These are phyloP conservation scores for Alternaria viburni DNA, from an alignment of 2,329 filamentous ascomycete genomes.

Conservation along the genomic window DNA sequence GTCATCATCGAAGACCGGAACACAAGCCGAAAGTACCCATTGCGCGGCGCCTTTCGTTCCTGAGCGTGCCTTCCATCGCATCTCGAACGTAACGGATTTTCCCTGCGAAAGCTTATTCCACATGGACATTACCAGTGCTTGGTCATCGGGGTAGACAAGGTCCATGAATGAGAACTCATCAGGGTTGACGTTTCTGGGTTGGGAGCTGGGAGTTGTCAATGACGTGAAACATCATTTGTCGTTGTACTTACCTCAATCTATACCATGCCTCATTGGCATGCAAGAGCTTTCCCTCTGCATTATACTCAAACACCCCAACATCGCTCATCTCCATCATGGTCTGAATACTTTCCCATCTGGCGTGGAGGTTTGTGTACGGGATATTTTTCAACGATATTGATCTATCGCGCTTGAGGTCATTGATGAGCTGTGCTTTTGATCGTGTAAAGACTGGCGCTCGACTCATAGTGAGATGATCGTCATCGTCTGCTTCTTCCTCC, in stretches of 20 bases:
- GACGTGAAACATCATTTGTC: background rate
- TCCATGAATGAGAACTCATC: conserved; percentile 41
- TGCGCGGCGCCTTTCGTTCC: conserved; percentile 21
- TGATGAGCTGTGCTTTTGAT: conserved; percentile 13
- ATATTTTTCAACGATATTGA: conserved; percentile 1
- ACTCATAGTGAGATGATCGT: background rate
- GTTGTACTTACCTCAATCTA: conserved; percentile 20
- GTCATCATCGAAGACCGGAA: conserved; percentile 37
- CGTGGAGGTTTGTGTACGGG: conserved; percentile 22
- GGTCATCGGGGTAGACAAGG: conserved; percentile 35
- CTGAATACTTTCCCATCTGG: conserved; percentile 35
- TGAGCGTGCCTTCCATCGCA: conserved; percentile 39
- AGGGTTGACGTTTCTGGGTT: conserved; percentile 27
- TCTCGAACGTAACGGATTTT: conserved; percentile 40
- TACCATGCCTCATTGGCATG: conserved; percentile 43
- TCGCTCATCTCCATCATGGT: conserved; percentile 46
- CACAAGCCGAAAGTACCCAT: conserved; percentile 40
- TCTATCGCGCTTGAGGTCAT: conserved; percentile 6
- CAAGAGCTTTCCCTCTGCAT: conserved; percentile 29
- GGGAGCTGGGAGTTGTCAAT: conserved; percentile 21
- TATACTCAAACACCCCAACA: conserved; percentile 44
- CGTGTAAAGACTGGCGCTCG: conserved; percentile 6
- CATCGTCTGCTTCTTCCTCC: background rate
- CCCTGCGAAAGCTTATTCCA: conserved; percentile 40
- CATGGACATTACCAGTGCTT: conserved; percentile 31